A percentile compares a stretch with the other conserved stretches of the same genome.
These are phyloP conservation scores for Basidiobolus meristosporus DNA, from an alignment of 371 early-diverging fungal genomes.

Conservation along the genomic window DNA sequence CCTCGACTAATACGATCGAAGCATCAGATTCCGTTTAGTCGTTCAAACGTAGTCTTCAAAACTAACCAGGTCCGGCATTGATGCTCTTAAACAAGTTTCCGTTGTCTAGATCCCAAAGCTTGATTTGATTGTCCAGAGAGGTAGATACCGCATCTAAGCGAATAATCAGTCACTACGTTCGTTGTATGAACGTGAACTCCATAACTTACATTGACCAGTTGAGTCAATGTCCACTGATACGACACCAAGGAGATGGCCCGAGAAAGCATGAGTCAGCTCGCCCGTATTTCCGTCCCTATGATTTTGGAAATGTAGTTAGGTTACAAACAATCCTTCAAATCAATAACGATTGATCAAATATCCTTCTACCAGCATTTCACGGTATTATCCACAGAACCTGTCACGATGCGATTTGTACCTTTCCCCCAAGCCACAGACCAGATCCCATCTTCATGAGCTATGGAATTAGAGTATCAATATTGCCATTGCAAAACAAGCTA, in stretches of 20 bases:
- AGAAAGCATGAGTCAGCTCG: not conserved
- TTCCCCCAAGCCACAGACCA: slow-evolving; percentile 10
- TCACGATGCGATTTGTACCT: not conserved
- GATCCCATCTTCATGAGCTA: slow-evolving; percentile 4
- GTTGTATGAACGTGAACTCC: not conserved
- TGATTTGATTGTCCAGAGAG: not conserved
- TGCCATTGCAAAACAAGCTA: too few species aligned
- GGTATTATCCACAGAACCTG: not conserved
- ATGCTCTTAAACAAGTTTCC: not conserved
- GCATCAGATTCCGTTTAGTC: not conserved
- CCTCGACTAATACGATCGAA: not conserved
- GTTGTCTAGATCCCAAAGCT: not conserved
- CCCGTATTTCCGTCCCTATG: not conserved
- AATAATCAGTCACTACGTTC: not conserved
- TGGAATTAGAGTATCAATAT: slow-evolving; percentile 2
- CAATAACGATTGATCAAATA: not conserved
- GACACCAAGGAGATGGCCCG: not conserved
- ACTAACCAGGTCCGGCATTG: not conserved
- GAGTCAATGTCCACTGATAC: not conserved
- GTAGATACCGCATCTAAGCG: not conserved
- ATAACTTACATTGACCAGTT: not conserved
- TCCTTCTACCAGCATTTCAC: not conserved
- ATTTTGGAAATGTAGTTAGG: not conserved
- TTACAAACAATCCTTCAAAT: not conserved
- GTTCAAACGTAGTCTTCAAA: not conserved